Base-by-base conservation (phyloP, 257 asterid genomes). In the Solanum etuberosum region DNA sequence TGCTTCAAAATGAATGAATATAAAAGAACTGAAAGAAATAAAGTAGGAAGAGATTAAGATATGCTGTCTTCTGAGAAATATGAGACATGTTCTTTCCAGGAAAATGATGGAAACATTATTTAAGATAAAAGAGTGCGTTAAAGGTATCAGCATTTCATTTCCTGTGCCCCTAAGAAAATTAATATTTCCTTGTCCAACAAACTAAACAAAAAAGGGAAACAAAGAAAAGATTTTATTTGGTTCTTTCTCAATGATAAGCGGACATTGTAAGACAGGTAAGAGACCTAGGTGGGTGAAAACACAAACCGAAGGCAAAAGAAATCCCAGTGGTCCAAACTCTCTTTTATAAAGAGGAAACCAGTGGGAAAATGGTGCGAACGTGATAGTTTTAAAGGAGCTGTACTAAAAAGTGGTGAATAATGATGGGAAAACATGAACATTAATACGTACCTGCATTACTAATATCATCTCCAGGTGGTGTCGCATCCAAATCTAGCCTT, bases 401-500 rank as follows among this genome's bases (percentile, higher is more conserved):
- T 6, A 74, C 54, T 38, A 35, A 74, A n/a, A 74, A 25, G 16
- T 43, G 40, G 84, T 43, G 38, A 80, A 80, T 43, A 43, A 43
- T 46, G 63, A 80, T 31, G 63, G n/a, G 84, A 77, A 46, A 80
- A 29, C 67, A 18, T 80, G 67, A 46, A 43, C 65, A 46, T 68
- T 16, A 51, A 83, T 82, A 68, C 86, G 42, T 87, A 95, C 99
- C 98, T 91, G 95, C 91, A 89, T 91, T 93, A 80, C 90, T 93
- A 81, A 88, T 92, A 78, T 93, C 95, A 87, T 94, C 98, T 85
- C 90, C 89, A 34, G 90, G 72, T 73, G 94, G 88, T 87, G 88
- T 90, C 80, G 92, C 96, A 87, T 94, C 97, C 63, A 87, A 89
- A 89, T 93, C 98, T 88, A 88, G 84, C 86, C 91, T 94, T 89